Percentiles rank a stretch among this genome's conserved stretches.
Evolutionary conservation across 148 eudicot species (phyloP).

Genomic region (Gaultheria prostrata): DNA sequence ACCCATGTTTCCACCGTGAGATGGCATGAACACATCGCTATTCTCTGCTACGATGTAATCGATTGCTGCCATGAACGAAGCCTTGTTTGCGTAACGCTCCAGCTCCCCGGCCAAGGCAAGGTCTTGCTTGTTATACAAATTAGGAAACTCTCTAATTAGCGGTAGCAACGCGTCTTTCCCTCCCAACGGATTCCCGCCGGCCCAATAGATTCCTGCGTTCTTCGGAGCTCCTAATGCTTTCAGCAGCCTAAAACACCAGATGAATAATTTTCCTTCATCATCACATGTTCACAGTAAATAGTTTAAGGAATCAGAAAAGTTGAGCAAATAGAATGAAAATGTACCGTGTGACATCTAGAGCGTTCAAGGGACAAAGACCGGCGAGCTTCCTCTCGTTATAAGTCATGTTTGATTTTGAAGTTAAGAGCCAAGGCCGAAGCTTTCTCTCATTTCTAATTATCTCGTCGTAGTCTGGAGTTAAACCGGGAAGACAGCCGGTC

Average conservation of each 20-base stretch:
- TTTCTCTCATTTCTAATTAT: conserved; percentile 63
- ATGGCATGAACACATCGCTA: conserved; percentile 91
- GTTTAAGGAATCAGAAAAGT: not conserved
- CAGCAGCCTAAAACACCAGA: conserved; percentile 53
- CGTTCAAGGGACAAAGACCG: conserved; percentile 91
- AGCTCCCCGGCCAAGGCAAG: conserved; percentile 79
- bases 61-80: conserved; percentile 90
- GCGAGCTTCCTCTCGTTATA: conserved; percentile 84
- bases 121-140: conserved; percentile 85
- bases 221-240: conserved; percentile 88
- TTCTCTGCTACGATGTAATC: conserved; percentile 85
- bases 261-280: conserved; percentile 1
- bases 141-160: conserved; percentile 59
- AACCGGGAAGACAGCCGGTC: conserved; percentile 93
- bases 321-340: not conserved
- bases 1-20: conserved; percentile 99
- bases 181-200: conserved; percentile 89
- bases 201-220: conserved; percentile 77
- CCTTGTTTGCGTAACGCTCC: conserved; percentile 56
- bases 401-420: conserved; percentile 86
- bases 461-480: conserved; percentile 63
- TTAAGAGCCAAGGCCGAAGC: conserved; percentile 73
- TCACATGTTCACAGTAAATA: not conserved
- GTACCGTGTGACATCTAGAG: conserved; percentile 84
- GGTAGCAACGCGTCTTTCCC: conserved; percentile 80